phyloP scores from a whole-genome alignment of 768 basidiomycete genomes.

The Mycena haematopus region DNA sequence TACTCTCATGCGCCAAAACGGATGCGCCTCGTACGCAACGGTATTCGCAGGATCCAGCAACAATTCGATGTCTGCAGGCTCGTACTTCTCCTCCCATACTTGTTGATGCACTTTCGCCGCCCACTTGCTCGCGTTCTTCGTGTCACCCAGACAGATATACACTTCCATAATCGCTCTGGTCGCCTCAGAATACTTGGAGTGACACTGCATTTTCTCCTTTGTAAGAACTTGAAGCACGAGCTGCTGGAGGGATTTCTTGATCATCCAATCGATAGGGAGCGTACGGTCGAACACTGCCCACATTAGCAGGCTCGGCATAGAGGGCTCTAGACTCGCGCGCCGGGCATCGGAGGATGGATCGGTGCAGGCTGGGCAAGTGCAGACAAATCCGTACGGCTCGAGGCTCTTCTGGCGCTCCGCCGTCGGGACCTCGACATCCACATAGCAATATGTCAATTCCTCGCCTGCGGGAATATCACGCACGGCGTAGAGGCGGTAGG shows the following conservation, averaged over 20 bases:
- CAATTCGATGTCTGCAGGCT: neutral
- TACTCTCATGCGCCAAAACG: neutral
- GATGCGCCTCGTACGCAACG: neutral
- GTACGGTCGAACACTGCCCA: conserved; percentile 35
- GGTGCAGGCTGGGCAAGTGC: conserved; percentile 40
- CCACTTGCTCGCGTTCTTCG: conserved; percentile 16
- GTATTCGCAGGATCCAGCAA: neutral
- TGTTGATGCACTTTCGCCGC: conserved; percentile 28
- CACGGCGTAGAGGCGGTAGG: conserved; percentile 35
- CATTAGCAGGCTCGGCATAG: conserved; percentile 36
- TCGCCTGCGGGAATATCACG: conserved; percentile 40
- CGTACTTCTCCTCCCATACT: neutral
- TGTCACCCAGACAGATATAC: conserved; percentile 9
- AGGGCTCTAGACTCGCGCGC: conserved; percentile 18
- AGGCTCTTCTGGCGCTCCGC: conserved; percentile 37
- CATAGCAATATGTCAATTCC: conserved; percentile 41
- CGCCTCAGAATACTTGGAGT: neutral
- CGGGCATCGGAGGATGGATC: conserved; percentile 27
- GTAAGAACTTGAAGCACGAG: conserved; percentile 6
- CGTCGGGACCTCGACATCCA: conserved; percentile 15
- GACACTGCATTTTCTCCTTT: conserved; percentile 10
- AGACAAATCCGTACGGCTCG: conserved; percentile 39
- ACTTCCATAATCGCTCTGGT: neutral
- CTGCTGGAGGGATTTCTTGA: conserved; percentile 6
- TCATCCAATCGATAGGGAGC: neutral